Evolutionary conservation across 441 rosid species (phyloP), one percentile per base, ranked within the genome.

Genomic region (Brassica hybrid): DNA sequence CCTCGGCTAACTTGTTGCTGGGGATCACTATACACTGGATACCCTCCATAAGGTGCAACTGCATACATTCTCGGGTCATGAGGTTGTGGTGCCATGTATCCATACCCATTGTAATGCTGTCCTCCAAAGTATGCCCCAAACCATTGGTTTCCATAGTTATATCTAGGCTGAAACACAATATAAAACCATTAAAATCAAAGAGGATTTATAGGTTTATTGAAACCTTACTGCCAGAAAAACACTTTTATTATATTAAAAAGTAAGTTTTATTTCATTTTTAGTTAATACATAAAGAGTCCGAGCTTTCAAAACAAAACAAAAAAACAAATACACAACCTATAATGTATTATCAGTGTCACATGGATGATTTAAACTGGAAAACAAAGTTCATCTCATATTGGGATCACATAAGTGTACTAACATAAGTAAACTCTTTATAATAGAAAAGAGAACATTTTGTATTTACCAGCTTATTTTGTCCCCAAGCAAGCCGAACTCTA

Each of bases 1-100:
- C 41, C 67, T 93, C 86, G 91, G 98, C 93, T 95, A 83, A 95
- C 99, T 86, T 93, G 97, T 72, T 95, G 93, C 79, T 93, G 98
- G 79, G 87, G 94, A 80, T 84, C 88, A 52, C 92, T 95, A 18
- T 91, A 93, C 69, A 91, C 76, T 1, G 96, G 96, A 74, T 91
- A 95, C 4, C 94, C 88, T 21, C 90, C 96, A 60, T 93, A 93
- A 14, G 88, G 87, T 57, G 89, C 81, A 43, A 87, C 86, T 0
- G 85, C 85, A 30, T 93, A 93, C 91, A 88, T 86, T 80, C 84
- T 84, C n/a, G 94, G 93, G 75, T 93, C 97, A 43, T 86, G 90
- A 57, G 92, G 88, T 48, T 88, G 88, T 6, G 88, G 92, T 69
- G 86, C 3, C 52, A 86, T 85, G 73, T 91, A 93, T 60, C 94